Evolutionary conservation across 768 basidiomycete genomes (phyloP).

Genomic region (Suillus luteus): DNA sequence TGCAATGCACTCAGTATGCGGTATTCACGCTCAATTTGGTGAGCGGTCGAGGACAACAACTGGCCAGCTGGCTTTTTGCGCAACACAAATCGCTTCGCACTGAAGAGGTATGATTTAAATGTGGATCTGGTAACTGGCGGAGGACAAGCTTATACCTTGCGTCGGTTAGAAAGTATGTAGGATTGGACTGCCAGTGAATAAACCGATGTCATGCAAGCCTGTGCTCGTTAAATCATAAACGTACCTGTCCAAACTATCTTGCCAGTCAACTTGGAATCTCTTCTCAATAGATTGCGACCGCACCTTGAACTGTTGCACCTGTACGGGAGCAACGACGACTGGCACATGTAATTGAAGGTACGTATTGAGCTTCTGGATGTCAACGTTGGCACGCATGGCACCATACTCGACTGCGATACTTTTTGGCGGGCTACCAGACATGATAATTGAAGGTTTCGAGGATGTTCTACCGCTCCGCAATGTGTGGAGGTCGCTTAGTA

Average conservation of each 20-base stretch:
- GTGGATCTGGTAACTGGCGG: background rate
- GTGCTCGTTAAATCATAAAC: slow-evolving; percentile 16
- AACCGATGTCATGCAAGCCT: background rate
- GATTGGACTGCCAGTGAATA: slow-evolving; percentile 69
- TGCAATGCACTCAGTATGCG: slow-evolving; percentile 77
- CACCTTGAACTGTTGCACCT: slow-evolving; percentile 93
- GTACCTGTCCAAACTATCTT: slow-evolving; percentile 83
- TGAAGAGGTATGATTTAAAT: slow-evolving; percentile 27
- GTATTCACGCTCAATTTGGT: slow-evolving; percentile 95
- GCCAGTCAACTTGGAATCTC: slow-evolving; percentile 3
- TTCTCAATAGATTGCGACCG: slow-evolving; percentile 22
- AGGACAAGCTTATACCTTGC: slow-evolving; percentile 48
- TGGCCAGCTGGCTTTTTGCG: slow-evolving; percentile 92
- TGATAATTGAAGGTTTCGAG: slow-evolving; percentile 4
- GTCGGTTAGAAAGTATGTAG: slow-evolving; percentile 92
- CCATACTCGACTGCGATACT: slow-evolving; percentile 79
- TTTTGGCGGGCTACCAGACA: slow-evolving; percentile 31
- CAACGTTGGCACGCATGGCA: slow-evolving; percentile 67
- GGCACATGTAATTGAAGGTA: slow-evolving; percentile 64
- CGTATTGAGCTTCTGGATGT: slow-evolving; percentile 59
- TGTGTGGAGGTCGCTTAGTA: background rate
- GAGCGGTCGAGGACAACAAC: slow-evolving; percentile 87
- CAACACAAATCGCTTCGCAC: slow-evolving; percentile 71
- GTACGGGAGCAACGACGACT: slow-evolving; percentile 61
- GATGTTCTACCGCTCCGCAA: background rate